phyloP scores from a whole-genome alignment of 495 filamentous ascomycete genomes.

The Entonaema liquescens region DNA sequence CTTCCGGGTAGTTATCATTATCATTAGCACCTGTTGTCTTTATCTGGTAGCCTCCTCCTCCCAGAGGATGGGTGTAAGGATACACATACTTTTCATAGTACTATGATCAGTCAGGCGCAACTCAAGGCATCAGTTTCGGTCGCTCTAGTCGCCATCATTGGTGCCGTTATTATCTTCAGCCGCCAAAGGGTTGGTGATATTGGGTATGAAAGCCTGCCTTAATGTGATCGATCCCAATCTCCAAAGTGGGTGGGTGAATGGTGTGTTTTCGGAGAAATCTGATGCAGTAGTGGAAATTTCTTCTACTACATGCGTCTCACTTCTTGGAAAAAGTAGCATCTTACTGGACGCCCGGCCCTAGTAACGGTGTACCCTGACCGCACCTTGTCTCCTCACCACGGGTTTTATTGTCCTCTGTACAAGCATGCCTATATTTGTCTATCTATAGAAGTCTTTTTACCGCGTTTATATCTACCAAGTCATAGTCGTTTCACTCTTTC shows the following conservation, averaged over 20 bases:
- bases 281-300: slow-evolving; percentile 34
- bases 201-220: slow-evolving; percentile 34
- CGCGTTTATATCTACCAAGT: slow-evolving; percentile 9
- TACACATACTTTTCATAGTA: slow-evolving; percentile 2
- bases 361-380: slow-evolving; percentile 38
- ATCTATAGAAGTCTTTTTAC: slow-evolving; percentile 13
- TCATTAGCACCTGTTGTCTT: slow-evolving; percentile 21
- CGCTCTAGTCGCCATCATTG: slow-evolving; percentile 13
- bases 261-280: slow-evolving; percentile 30
- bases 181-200: slow-evolving; percentile 3
- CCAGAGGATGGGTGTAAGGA: slow-evolving; percentile 1
- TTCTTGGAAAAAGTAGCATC: slow-evolving; percentile 3
- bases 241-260: slow-evolving; percentile 7
- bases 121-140: slow-evolving; percentile 23
- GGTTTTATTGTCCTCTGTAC: slow-evolving; percentile 1
- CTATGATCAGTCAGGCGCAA: slow-evolving; percentile 25
- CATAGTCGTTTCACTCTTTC: not conserved
- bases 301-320: slow-evolving; percentile 31
- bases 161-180: slow-evolving; percentile 9
- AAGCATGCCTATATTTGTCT: slow-evolving; percentile 14
- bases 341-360: slow-evolving; percentile 25
- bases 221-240: slow-evolving; percentile 19
- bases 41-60: slow-evolving; percentile 3
- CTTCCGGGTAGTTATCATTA: slow-evolving; percentile 20
- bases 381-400: slow-evolving; percentile 21